Base-by-base conservation (phyloP, 352 stramenopile genomes). In the Aphanomyces invadans region DNA sequence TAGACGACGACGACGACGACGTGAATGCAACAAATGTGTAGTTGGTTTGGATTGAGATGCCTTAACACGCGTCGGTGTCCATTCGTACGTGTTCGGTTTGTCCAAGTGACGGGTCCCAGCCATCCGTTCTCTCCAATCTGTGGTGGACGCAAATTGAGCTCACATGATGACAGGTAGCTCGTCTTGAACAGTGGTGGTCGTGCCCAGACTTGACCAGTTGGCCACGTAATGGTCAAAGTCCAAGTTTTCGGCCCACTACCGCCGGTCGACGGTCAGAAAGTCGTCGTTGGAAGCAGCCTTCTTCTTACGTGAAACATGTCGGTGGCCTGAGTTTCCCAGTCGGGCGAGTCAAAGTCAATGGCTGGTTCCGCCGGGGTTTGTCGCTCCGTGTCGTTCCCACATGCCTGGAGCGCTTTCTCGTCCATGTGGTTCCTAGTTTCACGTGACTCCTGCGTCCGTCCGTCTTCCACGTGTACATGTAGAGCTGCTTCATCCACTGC, bases 401-500 rank as follows among this genome's bases (percentile, higher is more conserved):
- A n/a, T n/a, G n/a, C n/a, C 23, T 73, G 52, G 15, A 46, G 57
- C 19, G 73, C 42, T 11, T 38, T 52, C 21, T 73, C 45, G 9
- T 72, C 48, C 5, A 70, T 23, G 29, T 71, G 52, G 38, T 71
- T 38, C 33, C 65, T 32, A 38, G 65, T 21, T 54, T 70, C 48
- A 0, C n/a, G n/a, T n/a, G n/a, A n/a, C n/a, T n/a, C n/a, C n/a
- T n/a, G n/a, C n/a, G n/a, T n/a, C n/a, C n/a, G n/a, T n/a, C n/a
- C n/a, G n/a, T n/a, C n/a, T n/a, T n/a, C n/a, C n/a, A n/a, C n/a
- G n/a, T n/a, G 23, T 90, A 77, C 3, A 75, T 71, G 62, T 90
- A 92, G 19, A 92, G 72, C 49, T 90, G 87, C 60, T 83, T 80
- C 83, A 92, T 90, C 83, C 83, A 92, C 60, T 86, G 69, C 28